Base-by-base conservation (phyloP, 345 rosid genomes). In the Lepidium sativum region DNA sequence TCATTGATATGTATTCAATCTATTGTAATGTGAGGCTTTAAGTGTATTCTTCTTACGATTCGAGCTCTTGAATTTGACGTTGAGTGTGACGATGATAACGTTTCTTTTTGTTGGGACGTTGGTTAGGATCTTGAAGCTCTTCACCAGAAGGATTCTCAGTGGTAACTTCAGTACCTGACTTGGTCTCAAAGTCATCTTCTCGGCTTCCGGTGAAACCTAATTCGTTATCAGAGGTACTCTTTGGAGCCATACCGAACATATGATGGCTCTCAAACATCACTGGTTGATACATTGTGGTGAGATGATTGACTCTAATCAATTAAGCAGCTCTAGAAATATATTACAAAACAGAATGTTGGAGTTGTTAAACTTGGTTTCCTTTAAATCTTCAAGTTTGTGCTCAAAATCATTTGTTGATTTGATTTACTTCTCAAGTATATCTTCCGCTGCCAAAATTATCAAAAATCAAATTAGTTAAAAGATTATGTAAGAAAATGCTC, bases 51-150 rank as follows among this genome's bases (percentile, higher is more conserved):
- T n/a, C 88, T 79, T 81, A 92, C 98, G 92, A 75, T 77, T 92
- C 98, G 79, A 92, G 84, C 67, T 92, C 98, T 60, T 92, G 97
- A 73, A 89, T 92, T 79, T 92, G 98, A 32, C 76, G 91, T 67
- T 89, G 98, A 5, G 96, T 92, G 61, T 92, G 98, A 59, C 98
- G 97, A 33, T 86, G 96, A 68, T 84, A 92, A 71, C 94, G 96
- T 80, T 92, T 89, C 83, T 92, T 89, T 75, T 77, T 87, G 60
- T 83, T 86, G 3, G 83, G 78, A 23, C 85, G 84, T 51, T 85
- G 95, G 60, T 43, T 80, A 52, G 94, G 92, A 65, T 84, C 96
- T 39, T 80, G 89, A 48, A 66, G 72, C 51, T 86, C 97, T 37
- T 92, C 97, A 1, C 82, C 89, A 35, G 58, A 18, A 1, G 91